phyloP scores from a whole-genome alignment of 2,329 filamentous ascomycete genomes.

The Sarocladium strictum region DNA sequence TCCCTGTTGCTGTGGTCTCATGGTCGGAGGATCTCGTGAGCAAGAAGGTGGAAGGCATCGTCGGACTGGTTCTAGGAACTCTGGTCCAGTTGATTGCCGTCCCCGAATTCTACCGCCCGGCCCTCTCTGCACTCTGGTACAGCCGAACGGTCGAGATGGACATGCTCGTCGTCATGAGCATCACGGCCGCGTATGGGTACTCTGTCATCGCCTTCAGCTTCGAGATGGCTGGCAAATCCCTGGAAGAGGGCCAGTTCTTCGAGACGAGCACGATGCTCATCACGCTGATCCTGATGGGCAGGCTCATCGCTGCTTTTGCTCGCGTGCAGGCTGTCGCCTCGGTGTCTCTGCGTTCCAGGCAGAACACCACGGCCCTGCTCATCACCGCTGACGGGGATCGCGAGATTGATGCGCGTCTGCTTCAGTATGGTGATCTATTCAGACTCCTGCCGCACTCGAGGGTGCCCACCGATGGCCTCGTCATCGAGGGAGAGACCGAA shows the following conservation, averaged over 20 bases:
- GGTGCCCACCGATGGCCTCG: constrained; percentile 64
- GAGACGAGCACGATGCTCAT: constrained; percentile 56
- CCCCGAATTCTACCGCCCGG: constrained; percentile 42
- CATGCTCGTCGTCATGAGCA: constrained; percentile 48
- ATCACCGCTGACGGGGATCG: constrained; percentile 28
- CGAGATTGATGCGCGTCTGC: constrained; percentile 58
- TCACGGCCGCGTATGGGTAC: constrained; percentile 46
- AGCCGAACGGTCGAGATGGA: constrained; percentile 47
- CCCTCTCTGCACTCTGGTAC: constrained; percentile 40
- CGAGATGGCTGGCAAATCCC: constrained; percentile 22
- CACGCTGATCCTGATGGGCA: constrained; percentile 53
- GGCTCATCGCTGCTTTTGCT: constrained; percentile 44
- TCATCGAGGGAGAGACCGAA: constrained; percentile 57
- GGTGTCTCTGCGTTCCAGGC: constrained; percentile 52
- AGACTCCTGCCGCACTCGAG: constrained; percentile 51
- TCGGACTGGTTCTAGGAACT: constrained; percentile 40
- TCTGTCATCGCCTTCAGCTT: constrained; percentile 35
- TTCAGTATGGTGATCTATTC: constrained; percentile 68
- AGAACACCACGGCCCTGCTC: constrained; percentile 49
- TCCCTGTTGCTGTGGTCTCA: constrained; percentile 27
- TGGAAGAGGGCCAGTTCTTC: constrained; percentile 41
- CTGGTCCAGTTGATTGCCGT: constrained; percentile 44
- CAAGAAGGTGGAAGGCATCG: constrained; percentile 16
- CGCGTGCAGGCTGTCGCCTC: constrained; percentile 49
- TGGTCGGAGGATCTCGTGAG: constrained; percentile 21